Base-by-base conservation (phyloP, 2,329 filamentous ascomycete genomes). In the Colletotrichum kahawae region DNA sequence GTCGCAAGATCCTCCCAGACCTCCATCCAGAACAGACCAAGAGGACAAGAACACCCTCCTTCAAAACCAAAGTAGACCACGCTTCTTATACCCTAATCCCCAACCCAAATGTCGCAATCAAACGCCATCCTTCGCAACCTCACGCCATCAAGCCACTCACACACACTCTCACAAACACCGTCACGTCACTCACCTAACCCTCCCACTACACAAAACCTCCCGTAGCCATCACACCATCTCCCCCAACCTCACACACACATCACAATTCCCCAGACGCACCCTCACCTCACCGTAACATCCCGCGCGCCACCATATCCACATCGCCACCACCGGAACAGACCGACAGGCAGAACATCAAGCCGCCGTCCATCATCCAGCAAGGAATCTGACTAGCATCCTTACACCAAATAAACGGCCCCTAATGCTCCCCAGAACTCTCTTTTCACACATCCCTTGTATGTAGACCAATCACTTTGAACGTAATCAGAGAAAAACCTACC, bases 371-470 rank as follows among this genome's bases (percentile, higher is more conserved):
- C 38, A 48, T 48, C 43, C 43, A 51, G 43, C 65, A 67, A 60
- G 54, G 54, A 60, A 60, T n/a, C 54, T 68, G 65, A 67, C 65
- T 67, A 67, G 65, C 64, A 36, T 67, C 31, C 31, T 21, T 33
- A 31, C 27, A 12, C 31, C 16, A 29, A 2, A 18, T 18, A 33
- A 33, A 34, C 29, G 18, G 29, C 27, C n/a, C n/a, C 57, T 21
- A 67, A 67, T 57, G 51, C 65, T 33, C 66, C 66, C 66, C 66
- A 33, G 48, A 68, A 68, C 66, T 68, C 56, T 51, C 36, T 62
- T 62, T 62, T 21, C n/a, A 7, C n/a, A 7, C 65, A 7, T 24
- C 9, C 29, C 27, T 31, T 51, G 27, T 24, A 33, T 4, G 12
- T n/a, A 24, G 2, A 8, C 64, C 12, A 34, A 63, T 21, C 33